Conservation (phyloP, 805 yeast genomes). For the Saccharomycopsis babjevae region DNA sequence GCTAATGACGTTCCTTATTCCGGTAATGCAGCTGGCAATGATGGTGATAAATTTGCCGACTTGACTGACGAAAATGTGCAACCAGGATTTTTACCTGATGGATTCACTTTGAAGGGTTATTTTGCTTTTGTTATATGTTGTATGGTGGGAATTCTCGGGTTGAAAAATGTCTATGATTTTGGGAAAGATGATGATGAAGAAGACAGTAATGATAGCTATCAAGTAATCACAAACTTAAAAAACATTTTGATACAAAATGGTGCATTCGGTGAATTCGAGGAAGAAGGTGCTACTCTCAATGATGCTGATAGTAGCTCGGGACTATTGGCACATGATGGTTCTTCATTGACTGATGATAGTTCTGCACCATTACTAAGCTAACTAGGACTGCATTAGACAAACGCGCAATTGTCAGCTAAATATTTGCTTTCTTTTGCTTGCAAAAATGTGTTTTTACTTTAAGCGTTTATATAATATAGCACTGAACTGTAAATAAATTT, state of each 20-base stretch:
- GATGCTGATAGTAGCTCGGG: background rate
- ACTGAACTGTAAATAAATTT: no score
- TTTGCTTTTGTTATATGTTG: constrained; percentile 48
- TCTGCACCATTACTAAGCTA: background rate
- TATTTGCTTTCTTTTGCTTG: no score
- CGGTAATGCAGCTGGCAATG: constrained; percentile 72
- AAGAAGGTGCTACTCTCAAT: background rate
- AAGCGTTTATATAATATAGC: no score
- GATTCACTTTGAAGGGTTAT: constrained; percentile 65
- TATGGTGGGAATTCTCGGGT: constrained; percentile 47
- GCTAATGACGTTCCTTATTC: constrained; percentile 33
- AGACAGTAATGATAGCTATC: constrained; percentile 41
- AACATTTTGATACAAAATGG: constrained; percentile 24
- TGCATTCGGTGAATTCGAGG: constrained; percentile 3
- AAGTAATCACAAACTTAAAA: constrained; percentile 30
- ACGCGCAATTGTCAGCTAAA: no score
- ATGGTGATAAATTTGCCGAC: constrained; percentile 39
- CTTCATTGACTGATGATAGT: background rate
- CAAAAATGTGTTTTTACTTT: no score
- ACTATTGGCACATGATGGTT: background rate
- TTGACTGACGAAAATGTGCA: constrained; percentile 53
- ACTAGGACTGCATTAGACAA: background rate
- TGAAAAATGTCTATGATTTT: constrained; percentile 47
- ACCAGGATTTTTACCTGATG: constrained; percentile 51
- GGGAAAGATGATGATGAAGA: constrained; percentile 68